Percentiles rank a stretch among this genome's conserved stretches.
Evolutionary conservation across 345 rosid genomes (phyloP).

Genomic region (Eucalyptus tenuipes): DNA sequence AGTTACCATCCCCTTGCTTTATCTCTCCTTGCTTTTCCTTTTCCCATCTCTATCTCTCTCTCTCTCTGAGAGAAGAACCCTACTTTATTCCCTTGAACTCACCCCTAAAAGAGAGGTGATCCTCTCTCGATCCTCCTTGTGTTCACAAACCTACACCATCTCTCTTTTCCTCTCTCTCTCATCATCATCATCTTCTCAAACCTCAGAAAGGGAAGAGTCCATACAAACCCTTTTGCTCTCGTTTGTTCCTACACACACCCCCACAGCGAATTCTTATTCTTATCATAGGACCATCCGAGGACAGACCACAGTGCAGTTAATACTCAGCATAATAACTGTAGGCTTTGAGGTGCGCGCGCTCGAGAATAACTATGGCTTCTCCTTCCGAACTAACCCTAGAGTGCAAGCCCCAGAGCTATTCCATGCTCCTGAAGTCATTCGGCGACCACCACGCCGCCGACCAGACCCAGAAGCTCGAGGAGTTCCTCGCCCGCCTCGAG

Average conservation of each 20-base stretch:
- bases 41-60: slow-evolving; percentile 1
- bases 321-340: neutral
- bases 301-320: neutral
- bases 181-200: neutral
- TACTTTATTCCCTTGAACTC: slow-evolving; percentile 52
- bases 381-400: slow-evolving; percentile 75
- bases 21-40: slow-evolving; percentile 21
- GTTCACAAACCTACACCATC: slow-evolving; percentile 36
- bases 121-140: slow-evolving; percentile 55
- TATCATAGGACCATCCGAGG: neutral
- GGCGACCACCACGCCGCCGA: slow-evolving; percentile 35
- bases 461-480: slow-evolving; percentile 78
- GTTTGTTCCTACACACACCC: slow-evolving; percentile 15
- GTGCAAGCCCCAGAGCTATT: slow-evolving; percentile 77
- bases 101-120: slow-evolving; percentile 37
- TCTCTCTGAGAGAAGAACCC: slow-evolving; percentile 2
- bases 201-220: slow-evolving; percentile 19
- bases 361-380: slow-evolving; percentile 38
- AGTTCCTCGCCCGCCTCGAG: slow-evolving; percentile 69
- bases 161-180: slow-evolving; percentile 11
- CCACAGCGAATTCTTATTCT: neutral
- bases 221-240: slow-evolving; percentile 13
- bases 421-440: slow-evolving; percentile 80
- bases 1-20: slow-evolving; percentile 47
- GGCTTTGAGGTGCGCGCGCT: neutral